Evolutionary conservation across 2,329 filamentous ascomycete genomes (phyloP).

Genomic region (Metarhizium anisopliae): DNA sequence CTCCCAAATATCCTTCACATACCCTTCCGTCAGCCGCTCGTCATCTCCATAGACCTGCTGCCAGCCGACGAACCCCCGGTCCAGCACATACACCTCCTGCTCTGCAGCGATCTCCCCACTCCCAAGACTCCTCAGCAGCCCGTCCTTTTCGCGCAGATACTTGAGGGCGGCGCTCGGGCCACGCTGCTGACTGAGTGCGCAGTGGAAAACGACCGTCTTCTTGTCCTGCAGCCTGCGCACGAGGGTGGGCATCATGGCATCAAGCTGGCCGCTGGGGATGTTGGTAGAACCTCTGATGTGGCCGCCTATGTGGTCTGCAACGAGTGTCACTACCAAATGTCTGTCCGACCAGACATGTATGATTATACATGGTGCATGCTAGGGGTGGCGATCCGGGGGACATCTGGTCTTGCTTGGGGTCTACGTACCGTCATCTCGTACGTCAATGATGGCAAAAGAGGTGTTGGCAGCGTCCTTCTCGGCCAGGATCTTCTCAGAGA

Average conservation of each 20-base stretch:
- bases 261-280: constrained; percentile 64
- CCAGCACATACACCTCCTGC: constrained; percentile 74
- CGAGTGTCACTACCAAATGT: background rate
- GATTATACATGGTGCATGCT: too few relatives aligned
- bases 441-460: constrained; percentile 71
- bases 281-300: constrained; percentile 75
- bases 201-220: constrained; percentile 88
- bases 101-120: constrained; percentile 20
- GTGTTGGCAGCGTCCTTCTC: constrained; percentile 30
- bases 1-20: constrained; percentile 76
- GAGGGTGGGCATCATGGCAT: constrained; percentile 73
- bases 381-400: background rate
- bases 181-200: constrained; percentile 81
- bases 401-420: background rate
- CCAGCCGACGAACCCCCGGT: constrained; percentile 81
- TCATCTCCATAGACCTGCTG: constrained; percentile 77
- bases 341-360: too few relatives aligned
- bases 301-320: constrained; percentile 74
- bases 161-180: constrained; percentile 76
- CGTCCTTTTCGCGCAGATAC: constrained; percentile 65
- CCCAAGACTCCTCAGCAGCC: constrained; percentile 24
- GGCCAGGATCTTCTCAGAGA: constrained; percentile 55
- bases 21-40: constrained; percentile 72
- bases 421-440: constrained; percentile 66
- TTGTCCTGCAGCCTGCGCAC: constrained; percentile 67